Conservation (phyloP, 768 basidiomycete species). For the Pisolithus albus region DNA sequence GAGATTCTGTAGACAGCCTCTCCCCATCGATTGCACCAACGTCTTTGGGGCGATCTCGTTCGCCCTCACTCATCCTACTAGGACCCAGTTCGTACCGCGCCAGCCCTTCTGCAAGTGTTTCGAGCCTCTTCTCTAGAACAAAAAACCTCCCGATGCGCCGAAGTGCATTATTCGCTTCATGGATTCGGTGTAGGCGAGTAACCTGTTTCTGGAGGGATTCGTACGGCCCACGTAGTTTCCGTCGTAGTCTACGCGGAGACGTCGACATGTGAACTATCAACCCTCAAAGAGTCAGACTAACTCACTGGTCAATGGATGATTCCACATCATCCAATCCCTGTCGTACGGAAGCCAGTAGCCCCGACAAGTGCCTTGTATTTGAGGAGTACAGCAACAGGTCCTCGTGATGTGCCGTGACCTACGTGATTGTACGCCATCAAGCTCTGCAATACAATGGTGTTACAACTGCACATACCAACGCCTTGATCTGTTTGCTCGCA, state of each 20-base stretch:
- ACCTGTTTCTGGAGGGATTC: constrained; percentile 67
- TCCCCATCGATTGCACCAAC: not conserved
- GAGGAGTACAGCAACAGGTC: constrained; percentile 78
- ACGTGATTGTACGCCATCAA: not conserved
- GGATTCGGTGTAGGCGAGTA: constrained; percentile 65
- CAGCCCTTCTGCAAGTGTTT: constrained; percentile 79
- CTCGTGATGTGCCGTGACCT: constrained; percentile 84
- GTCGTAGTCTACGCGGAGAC: constrained; percentile 52
- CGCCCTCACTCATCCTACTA: not conserved
- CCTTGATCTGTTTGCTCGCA: constrained; percentile 83
- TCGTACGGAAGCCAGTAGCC: constrained; percentile 60
- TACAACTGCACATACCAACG: constrained; percentile 49
- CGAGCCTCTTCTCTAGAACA: constrained; percentile 72
- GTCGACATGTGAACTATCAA: not conserved
- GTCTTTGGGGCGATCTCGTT: not conserved
- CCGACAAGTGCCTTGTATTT: constrained; percentile 61
- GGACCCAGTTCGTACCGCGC: constrained; percentile 2
- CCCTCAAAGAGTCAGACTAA: not conserved
- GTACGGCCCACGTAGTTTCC: constrained; percentile 83
- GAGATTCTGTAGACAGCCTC: constrained; percentile 31
- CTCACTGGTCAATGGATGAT: constrained; percentile 69
- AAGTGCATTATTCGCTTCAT: constrained; percentile 78
- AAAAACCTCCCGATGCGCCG: constrained; percentile 82
- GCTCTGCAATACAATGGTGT: not conserved
- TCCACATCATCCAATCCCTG: constrained; percentile 70